Evolutionary conservation across 768 basidiomycete genomes (phyloP).

Genomic region (Tylopilus balloui): DNA sequence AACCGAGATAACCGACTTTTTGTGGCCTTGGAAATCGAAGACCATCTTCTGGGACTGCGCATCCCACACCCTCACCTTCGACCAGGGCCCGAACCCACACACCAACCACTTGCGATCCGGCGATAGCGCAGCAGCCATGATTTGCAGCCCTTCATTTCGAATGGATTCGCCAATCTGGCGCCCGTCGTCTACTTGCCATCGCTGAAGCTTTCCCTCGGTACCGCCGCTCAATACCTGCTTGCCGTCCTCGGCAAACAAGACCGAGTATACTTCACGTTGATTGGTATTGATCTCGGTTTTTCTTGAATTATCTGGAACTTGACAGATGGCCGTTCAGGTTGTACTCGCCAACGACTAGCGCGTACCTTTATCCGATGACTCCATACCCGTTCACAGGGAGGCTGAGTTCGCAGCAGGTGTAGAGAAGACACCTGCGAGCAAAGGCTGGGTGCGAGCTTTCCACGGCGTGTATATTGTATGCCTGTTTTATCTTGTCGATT

Average conservation of each 20-base stretch:
- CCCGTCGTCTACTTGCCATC: neutral
- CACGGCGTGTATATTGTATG: no score
- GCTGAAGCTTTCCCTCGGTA: neutral
- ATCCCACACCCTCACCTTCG: neutral
- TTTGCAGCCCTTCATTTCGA: neutral
- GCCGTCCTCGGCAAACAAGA: neutral
- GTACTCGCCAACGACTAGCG: neutral
- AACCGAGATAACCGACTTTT: neutral
- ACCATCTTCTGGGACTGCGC: neutral
- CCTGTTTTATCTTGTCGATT: no score
- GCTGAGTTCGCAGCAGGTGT: neutral
- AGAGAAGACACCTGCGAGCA: neutral
- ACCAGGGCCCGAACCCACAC: neutral
- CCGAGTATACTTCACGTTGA: neutral
- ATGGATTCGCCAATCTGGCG: neutral
- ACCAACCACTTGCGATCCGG: neutral
- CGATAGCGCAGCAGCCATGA: neutral
- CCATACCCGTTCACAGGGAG: neutral
- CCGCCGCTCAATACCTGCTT: neutral
- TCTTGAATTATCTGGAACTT: neutral
- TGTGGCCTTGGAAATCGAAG: neutral
- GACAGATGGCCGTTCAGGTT: neutral
- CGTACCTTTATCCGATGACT: neutral
- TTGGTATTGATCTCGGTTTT: neutral
- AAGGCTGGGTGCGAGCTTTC: no score